Evolutionary conservation across 2,329 filamentous ascomycete genomes (phyloP), one percentile per base, ranked within the genome.

Genomic region (Septoria linicola): DNA sequence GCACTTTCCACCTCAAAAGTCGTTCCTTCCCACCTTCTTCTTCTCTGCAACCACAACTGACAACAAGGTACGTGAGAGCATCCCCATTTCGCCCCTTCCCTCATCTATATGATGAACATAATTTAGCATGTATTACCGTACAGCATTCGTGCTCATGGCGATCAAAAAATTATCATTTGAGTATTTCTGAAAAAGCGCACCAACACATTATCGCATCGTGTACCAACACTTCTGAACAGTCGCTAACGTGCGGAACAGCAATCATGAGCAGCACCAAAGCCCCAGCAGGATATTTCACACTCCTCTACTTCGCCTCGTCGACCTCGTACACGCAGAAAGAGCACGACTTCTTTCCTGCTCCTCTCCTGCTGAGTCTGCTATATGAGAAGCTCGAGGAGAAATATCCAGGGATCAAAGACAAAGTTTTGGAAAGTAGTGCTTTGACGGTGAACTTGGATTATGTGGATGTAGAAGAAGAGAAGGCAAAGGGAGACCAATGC

Each of bases 371-470:
- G 21, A 68, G 72, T 32, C 73, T 80, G 59, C 77, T 95, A 17
- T 89, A 89, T 62, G 70, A 73, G n/a, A 66, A 73, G 55, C 76
- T 95, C 6, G 88, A 95, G 64, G 71, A 79, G 64, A 79, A 73
- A 60, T 88, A 95, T 67, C 75, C 78, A 8, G 88, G 87, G 32
- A 87, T 95, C 44, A 79, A 73, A 58, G 72, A 77, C 41, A 84
- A 81, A 60, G 80, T 95, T 3, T 75, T 95, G 42, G 77, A 78
- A 54, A 88, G 83, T 53, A 89, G 85, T 66, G 78, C 90, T 50
- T 79, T 95, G 57, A 92, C 88, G 19, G 74, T 95, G 65, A 93
- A 95, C 60, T 72, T 92, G 47, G 80, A 88, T 52, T 95, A 95
- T 72, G 83, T 92, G 64, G 87, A 93, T 66, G 62, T 89, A 8